Conservation (phyloP, 169 alveolate species). For the Plasmodium knowlesi region DNA sequence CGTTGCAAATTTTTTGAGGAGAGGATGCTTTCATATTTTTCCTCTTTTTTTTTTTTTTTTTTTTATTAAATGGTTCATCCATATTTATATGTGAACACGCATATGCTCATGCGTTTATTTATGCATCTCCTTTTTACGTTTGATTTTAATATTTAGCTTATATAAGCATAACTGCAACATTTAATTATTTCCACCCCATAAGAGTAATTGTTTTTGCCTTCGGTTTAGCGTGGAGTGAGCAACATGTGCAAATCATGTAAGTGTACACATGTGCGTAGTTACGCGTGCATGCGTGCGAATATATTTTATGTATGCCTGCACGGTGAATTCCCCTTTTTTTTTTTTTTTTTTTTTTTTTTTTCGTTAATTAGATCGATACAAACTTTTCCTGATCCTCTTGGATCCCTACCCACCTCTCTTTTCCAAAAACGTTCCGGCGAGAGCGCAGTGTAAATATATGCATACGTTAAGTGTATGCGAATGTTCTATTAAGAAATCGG, state of each 20-base stretch:
- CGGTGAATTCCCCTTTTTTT: not conserved
- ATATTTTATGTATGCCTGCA: not conserved
- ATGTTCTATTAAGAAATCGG: not conserved
- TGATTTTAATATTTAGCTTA: slow-evolving; percentile 14
- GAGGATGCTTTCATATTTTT: not conserved
- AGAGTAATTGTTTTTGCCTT: not conserved
- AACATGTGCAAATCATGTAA: not conserved
- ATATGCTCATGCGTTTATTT: not conserved
- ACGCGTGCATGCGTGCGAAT: not conserved
- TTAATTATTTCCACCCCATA: not conserved
- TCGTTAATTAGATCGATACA: not conserved
- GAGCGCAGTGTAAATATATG: not conserved
- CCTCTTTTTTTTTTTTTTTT: not conserved
- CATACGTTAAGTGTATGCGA: not conserved
- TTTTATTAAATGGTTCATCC: not conserved
- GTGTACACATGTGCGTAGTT: not conserved
- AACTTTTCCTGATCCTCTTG: not conserved
- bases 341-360: slow-evolving; percentile 1
- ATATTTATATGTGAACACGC: not conserved
- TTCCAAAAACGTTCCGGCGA: not conserved
- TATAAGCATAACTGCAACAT: not conserved
- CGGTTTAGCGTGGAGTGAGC: not conserved
- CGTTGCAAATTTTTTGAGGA: not conserved
- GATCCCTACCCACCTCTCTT: not conserved
- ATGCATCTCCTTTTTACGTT: not conserved